Conservation (phyloP, 2,329 filamentous ascomycete species). For the Endoconidiophora polonica region DNA sequence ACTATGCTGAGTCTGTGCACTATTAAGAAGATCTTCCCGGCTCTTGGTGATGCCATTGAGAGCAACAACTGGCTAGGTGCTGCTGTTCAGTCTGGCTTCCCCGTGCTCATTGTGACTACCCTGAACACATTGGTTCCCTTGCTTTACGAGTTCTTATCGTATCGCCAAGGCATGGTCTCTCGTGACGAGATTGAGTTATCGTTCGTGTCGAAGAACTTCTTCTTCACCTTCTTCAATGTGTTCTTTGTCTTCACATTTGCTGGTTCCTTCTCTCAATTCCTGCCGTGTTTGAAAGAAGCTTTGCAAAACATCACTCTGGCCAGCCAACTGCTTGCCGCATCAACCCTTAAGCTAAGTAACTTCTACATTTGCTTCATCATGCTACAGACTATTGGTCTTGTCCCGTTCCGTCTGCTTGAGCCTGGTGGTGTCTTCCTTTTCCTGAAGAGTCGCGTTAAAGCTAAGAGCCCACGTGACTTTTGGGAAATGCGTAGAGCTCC, state of each 20-base stretch:
- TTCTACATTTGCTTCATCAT: conserved; percentile 95
- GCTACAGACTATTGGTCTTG: conserved; percentile 80
- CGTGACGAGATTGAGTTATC: conserved; percentile 89
- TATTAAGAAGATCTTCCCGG: conserved; percentile 55
- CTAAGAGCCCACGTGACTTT: conserved; percentile 80
- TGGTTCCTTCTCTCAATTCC: conserved; percentile 63
- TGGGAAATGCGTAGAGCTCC: conserved; percentile 68
- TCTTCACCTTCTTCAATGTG: conserved; percentile 98
- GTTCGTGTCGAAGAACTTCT: conserved; percentile 95
- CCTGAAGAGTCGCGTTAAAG: conserved; percentile 59
- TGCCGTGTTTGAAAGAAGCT: conserved; percentile 52
- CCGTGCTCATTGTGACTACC: conserved; percentile 69
- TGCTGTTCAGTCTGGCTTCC: conserved; percentile 72
- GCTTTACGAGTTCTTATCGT: conserved; percentile 83
- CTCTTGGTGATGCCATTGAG: conserved; percentile 49
- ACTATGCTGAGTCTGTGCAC: conserved; percentile 66
- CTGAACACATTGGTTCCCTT: conserved; percentile 85
- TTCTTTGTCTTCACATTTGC: conserved; percentile 89
- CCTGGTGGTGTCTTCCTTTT: conserved; percentile 75
- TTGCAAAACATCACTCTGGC: conserved; percentile 67
- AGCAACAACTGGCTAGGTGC: conserved; percentile 54
- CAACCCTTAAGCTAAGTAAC: conserved; percentile 54
- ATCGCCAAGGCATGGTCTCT: conserved; percentile 86
- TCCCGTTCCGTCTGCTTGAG: conserved; percentile 81
- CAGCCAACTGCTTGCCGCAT: conserved; percentile 55